Evolutionary conservation across 2,329 filamentous ascomycete species (phyloP), one percentile per base, ranked within the genome.

Genomic region (Coleophoma eucalyptorum): DNA sequence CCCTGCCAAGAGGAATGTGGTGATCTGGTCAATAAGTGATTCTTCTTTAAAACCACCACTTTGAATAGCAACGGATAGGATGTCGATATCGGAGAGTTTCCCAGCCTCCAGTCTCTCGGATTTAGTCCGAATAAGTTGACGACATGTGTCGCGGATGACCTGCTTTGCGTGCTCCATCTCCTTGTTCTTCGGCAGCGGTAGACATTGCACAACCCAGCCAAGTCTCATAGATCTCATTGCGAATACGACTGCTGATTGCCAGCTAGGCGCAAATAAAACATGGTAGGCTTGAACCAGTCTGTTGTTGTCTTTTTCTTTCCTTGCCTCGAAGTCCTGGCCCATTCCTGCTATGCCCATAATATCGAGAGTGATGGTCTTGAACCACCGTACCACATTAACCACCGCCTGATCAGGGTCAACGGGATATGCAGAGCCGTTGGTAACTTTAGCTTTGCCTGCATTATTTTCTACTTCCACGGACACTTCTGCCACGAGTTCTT

Each of bases 1-100:
- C 21, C 84, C 84, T 0, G 89, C 89, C 1, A 85, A 86, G 5
- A 93, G 79, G 71, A 94, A 92, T 0, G 88, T 93, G 88, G 93
- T 92, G 64, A 92, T 79, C 68, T 94, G 89, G 65, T 92, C 86
- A 34, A 89, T 80, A 16, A 94, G 78, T 54, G 89, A 82, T 41
- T 89, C 85, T 53, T 93, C 87, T 13, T 71, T 78, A 69, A 94
- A 93, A 10, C 75, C 80, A 43, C 86, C 87, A 38, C 83, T 89
- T 63, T 84, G 78, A 46, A 94, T 73, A n/a, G 89, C 89, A 0
- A 91, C 86, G 0, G 86, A 89, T 40, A 94, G 73, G 52, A 95
- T 92, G 65, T 95, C 89, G 10, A 35, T 10, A 35, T 35, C 33
- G 15, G 33, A 35, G 10, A 35, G 33, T 5, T 79, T 67, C 26